Conservation (phyloP, 73 alveolate genomes). For the Paramecium pentaurelia region DNA sequence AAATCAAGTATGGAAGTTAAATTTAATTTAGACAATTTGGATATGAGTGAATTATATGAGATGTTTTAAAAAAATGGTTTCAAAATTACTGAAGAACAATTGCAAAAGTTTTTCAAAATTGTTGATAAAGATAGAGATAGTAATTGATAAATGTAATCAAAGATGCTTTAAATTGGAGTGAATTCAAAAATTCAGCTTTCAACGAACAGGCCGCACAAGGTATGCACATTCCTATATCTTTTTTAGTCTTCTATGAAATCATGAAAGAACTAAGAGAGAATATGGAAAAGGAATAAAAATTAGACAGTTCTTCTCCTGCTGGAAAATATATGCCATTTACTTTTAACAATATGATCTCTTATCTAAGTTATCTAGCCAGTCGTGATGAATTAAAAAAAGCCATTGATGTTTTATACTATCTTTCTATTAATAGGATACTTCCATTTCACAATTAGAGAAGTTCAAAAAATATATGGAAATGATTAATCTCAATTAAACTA, state of each 20-base stretch:
- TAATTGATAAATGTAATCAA: neutral
- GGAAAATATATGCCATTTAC: conserved; percentile 39
- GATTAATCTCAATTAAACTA: neutral
- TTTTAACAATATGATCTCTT: conserved; percentile 18
- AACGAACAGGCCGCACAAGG: conserved; percentile 47
- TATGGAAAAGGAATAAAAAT: neutral
- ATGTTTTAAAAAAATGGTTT: conserved; percentile 47
- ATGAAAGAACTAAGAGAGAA: conserved; percentile 31
- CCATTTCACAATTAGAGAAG: neutral
- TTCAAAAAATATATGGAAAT: conserved; percentile 13
- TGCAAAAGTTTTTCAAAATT: conserved; percentile 22
- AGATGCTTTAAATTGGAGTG: conserved; percentile 39
- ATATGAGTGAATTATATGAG: conserved; percentile 38
- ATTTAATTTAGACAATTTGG: neutral
- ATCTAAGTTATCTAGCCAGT: neutral
- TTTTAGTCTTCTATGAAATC: neutral
- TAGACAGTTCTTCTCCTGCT: conserved; percentile 32
- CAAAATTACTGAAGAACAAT: conserved; percentile 18
- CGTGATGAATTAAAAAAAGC: neutral
- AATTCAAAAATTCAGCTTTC: conserved; percentile 42
- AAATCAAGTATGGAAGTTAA: neutral
- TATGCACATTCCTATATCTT: neutral
- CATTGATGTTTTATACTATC: neutral
- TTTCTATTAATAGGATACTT: neutral
- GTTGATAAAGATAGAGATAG: conserved; percentile 45